Evolutionary conservation across 441 rosid species (phyloP).

Genomic region (Syzygium malaccense): DNA sequence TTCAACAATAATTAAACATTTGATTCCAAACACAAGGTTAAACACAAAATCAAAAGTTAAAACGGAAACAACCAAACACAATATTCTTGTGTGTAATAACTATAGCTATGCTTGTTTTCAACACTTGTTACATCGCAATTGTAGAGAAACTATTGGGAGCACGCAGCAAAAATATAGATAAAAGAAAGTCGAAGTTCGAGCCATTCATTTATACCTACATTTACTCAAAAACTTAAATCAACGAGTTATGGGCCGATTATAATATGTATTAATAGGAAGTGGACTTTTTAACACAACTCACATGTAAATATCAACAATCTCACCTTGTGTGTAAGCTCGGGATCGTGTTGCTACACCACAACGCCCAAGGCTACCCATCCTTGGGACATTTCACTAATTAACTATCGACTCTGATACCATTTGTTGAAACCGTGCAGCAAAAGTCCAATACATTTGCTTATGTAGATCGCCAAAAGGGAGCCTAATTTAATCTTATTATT

Average conservation of each 20-base stretch:
- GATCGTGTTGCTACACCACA: rapidly evolving
- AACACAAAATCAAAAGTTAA: not conserved
- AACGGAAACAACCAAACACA: not conserved
- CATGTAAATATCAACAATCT: not conserved
- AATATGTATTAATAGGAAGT: not conserved
- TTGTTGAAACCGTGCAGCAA: rapidly evolving
- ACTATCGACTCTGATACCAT: not conserved
- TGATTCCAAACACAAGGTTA: not conserved
- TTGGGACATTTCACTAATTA: not conserved
- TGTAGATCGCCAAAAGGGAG: not conserved
- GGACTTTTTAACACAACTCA: not conserved
- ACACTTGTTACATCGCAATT: not conserved
- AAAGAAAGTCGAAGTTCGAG: not conserved
- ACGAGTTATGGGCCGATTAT: rapidly evolving
- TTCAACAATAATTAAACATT: not conserved
- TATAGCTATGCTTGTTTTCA: not conserved
- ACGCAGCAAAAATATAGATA: rapidly evolving
- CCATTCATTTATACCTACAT: not conserved
- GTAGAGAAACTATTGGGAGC: not conserved
- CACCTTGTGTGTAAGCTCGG: not conserved
- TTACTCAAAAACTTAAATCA: not conserved
- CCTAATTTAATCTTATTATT: not conserved
- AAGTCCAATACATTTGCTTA: not conserved
- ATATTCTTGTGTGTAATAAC: not conserved
- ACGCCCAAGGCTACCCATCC: not conserved